These are phyloP conservation scores for Bruguiera gymnorhiza DNA, from an alignment of 345 rosid genomes.

Conservation along the genomic window DNA sequence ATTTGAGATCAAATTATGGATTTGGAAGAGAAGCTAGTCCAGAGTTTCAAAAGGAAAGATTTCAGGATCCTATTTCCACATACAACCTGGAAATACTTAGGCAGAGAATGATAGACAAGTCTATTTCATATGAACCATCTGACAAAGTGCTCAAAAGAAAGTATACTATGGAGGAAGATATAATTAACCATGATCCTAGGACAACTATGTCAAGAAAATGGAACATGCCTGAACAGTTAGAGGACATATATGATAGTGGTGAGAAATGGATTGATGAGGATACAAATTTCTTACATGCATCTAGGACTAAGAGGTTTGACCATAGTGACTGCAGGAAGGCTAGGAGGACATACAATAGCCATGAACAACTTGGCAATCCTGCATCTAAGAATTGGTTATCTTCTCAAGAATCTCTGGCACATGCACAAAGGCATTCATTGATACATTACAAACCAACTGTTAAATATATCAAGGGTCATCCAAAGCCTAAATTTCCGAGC, in stretches of 20 bases:
- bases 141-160: constrained; percentile 36
- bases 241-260: constrained; percentile 30
- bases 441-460: constrained; percentile 36
- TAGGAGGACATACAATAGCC: constrained; percentile 34
- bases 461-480: constrained; percentile 30
- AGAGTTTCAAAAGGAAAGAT: constrained; percentile 31
- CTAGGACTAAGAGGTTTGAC: constrained; percentile 28
- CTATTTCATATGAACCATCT: constrained; percentile 22
- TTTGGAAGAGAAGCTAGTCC: constrained; percentile 42
- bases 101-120: constrained; percentile 38
- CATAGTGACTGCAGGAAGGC: constrained; percentile 29
- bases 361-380: constrained; percentile 26
- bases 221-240: constrained; percentile 31
- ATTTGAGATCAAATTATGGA: constrained; percentile 38
- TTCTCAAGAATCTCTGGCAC: constrained; percentile 33
- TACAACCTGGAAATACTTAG: constrained; percentile 32
- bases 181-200: constrained; percentile 26
- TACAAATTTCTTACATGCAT: constrained; percentile 21
- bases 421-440: constrained; percentile 27
- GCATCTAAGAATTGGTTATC: constrained; percentile 31
- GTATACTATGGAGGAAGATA: constrained; percentile 28
- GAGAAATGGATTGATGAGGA: constrained; percentile 44
- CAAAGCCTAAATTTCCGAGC: constrained; percentile 26
- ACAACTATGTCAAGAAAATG: constrained; percentile 30
- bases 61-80: constrained; percentile 20